These are phyloP conservation scores for Collybiopsis luxurians DNA, from an alignment of 768 basidiomycete species.

Conservation along the genomic window DNA sequence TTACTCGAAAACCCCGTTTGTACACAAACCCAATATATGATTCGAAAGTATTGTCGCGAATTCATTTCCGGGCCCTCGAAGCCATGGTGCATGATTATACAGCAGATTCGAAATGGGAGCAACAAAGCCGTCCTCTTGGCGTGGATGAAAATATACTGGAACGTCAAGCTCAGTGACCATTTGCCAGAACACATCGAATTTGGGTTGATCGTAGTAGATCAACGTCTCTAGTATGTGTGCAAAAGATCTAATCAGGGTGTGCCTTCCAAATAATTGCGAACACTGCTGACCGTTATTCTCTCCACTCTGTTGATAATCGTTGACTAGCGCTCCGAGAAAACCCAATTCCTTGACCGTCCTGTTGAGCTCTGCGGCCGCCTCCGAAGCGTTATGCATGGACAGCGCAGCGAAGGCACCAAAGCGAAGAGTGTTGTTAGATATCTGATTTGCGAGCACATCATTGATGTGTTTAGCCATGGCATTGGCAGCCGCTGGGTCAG, in stretches of 20 bases:
- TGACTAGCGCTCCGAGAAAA: constrained; percentile 38
- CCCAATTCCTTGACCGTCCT: constrained; percentile 38
- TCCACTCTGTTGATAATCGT: constrained; percentile 44
- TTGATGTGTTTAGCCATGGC: constrained; percentile 33
- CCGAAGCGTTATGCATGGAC: constrained; percentile 43
- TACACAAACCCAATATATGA: constrained; percentile 37
- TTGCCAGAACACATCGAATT: constrained; percentile 7
- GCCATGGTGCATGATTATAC: constrained; percentile 27
- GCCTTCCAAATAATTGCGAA: background rate
- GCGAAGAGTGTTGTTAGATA: constrained; percentile 6
- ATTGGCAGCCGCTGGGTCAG: constrained; percentile 1
- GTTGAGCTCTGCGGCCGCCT: constrained; percentile 36
- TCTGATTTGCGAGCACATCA: constrained; percentile 19
- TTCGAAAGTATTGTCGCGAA: constrained; percentile 36
- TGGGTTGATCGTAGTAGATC: constrained; percentile 8
- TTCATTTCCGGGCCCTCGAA: constrained; percentile 32
- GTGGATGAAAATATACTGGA: constrained; percentile 5
- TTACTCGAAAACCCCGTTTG: constrained; percentile 32
- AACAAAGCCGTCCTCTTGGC: background rate
- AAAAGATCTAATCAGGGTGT: background rate
- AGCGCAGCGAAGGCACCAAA: constrained; percentile 42
- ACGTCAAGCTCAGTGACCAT: constrained; percentile 6
- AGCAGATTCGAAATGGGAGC: background rate
- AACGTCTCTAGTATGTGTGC: background rate
- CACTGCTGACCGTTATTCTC: background rate